These are phyloP conservation scores for Myxozyma neglecta DNA, from an alignment of 805 yeast genomes.

Conservation along the genomic window DNA sequence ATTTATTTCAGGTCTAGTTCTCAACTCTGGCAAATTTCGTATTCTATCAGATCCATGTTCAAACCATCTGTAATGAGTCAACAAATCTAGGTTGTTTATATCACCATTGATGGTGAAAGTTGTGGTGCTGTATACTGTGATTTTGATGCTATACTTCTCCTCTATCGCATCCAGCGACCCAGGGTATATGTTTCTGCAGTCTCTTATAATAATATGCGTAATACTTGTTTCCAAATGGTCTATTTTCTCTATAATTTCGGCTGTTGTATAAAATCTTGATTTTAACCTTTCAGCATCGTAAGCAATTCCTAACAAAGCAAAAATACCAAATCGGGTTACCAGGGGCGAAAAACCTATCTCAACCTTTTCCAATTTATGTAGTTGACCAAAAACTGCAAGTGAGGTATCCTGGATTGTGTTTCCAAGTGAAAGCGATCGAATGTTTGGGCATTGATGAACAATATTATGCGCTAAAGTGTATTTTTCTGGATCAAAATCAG, in stretches of 20 bases:
- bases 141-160: not conserved
- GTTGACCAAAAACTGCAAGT: slow-evolving; percentile 1
- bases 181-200: slow-evolving; percentile 18
- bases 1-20: not conserved
- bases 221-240: not conserved
- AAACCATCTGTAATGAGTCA: slow-evolving; percentile 17
- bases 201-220: slow-evolving; percentile 4
- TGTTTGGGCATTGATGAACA: slow-evolving; percentile 11
- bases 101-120: slow-evolving; percentile 16
- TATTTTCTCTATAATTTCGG: not conserved
- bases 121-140: slow-evolving; percentile 11
- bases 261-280: slow-evolving; percentile 3
- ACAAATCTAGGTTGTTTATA: slow-evolving; percentile 7
- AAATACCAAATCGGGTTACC: slow-evolving; percentile 18
- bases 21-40: slow-evolving; percentile 9
- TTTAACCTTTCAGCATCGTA: not conserved
- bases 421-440: slow-evolving; percentile 7
- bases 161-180: slow-evolving; percentile 3
- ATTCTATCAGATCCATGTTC: slow-evolving; percentile 21
- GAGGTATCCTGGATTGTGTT: slow-evolving; percentile 19
- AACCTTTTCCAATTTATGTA: not conserved
- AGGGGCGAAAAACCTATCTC: slow-evolving; percentile 6
- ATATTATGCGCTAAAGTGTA: slow-evolving; percentile 12
- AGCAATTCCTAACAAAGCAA: slow-evolving; percentile 11
- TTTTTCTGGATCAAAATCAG: not conserved